Evolutionary conservation across 495 filamentous ascomycete species (phyloP).

Genomic region (Penicillium lagena): DNA sequence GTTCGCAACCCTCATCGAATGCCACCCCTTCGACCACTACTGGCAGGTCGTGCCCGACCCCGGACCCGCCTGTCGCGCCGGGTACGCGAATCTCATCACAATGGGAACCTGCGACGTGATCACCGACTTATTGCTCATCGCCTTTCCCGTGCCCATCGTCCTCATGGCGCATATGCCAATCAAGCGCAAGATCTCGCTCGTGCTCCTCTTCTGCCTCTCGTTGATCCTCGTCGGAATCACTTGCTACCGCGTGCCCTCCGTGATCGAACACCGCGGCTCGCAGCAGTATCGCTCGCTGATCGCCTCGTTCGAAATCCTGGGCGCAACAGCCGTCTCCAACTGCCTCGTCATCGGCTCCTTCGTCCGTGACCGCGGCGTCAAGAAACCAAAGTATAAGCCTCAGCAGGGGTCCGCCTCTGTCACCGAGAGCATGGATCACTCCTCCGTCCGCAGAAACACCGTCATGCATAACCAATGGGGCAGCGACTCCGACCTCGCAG

Average conservation of each 20-base stretch:
- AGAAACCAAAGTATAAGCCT: conserved; percentile 66
- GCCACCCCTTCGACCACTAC: conserved; percentile 75
- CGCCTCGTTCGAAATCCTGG: conserved; percentile 72
- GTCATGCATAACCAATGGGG: conserved; percentile 65
- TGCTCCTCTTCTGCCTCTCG: conserved; percentile 75
- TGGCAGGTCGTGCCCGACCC: conserved; percentile 92
- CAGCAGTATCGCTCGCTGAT: conserved; percentile 73
- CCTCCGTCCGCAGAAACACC: conserved; percentile 41
- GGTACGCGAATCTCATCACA: conserved; percentile 76
- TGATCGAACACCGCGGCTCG: conserved; percentile 53
- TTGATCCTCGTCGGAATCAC: conserved; percentile 69
- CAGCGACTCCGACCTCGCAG: conserved; percentile 73
- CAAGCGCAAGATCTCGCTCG: conserved; percentile 60
- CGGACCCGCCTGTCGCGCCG: conserved; percentile 73
- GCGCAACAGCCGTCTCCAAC: conserved; percentile 71
- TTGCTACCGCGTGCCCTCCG: conserved; percentile 66
- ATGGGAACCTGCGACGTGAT: conserved; percentile 83
- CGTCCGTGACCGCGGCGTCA: conserved; percentile 69
- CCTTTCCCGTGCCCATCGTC: conserved; percentile 85
- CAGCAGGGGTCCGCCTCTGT: conserved; percentile 46
- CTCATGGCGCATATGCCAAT: conserved; percentile 62
- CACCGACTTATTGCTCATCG: conserved; percentile 79
- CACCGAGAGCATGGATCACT: conserved; percentile 44
- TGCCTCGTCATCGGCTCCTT: conserved; percentile 75
- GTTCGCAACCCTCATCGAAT: conserved; percentile 77